Percentiles rank a stretch among this genome's conserved stretches.
Conservation (phyloP, 768 basidiomycete species). For the Suillus ampliporus region DNA sequence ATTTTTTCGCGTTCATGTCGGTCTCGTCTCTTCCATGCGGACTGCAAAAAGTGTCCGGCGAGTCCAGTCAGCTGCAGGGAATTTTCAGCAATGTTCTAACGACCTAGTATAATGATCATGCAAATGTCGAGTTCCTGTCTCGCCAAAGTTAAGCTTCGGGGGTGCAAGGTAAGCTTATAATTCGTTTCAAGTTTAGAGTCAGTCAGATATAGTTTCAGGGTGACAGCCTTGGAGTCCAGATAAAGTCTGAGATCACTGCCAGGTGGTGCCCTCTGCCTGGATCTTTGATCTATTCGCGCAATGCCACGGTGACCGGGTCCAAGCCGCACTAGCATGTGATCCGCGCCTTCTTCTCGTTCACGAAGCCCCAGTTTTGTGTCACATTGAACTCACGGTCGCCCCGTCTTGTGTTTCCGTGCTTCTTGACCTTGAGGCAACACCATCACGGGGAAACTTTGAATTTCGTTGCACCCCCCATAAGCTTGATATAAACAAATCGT, state of each 20-base stretch:
- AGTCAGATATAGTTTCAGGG: constrained; percentile 6
- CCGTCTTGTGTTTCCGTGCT: neutral
- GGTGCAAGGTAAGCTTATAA: neutral
- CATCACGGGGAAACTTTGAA: neutral
- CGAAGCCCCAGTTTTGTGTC: neutral
- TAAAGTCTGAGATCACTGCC: no score
- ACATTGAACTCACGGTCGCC: neutral
- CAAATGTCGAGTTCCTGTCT: no score
- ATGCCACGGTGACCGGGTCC: constrained; percentile 3
- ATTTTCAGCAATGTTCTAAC: neutral
- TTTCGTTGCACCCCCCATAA: neutral
- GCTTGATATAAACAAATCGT: neutral
- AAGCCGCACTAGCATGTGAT: neutral
- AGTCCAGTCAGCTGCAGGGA: neutral
- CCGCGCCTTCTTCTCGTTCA: constrained; percentile 1
- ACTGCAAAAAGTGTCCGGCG: neutral
- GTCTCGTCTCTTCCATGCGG: neutral
- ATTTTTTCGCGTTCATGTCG: neutral
- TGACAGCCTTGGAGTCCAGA: neutral
- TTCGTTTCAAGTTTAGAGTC: neutral
- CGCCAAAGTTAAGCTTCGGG: constrained; percentile 1
- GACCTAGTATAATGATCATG: no score
- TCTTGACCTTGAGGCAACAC: neutral
- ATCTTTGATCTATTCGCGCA: constrained; percentile 6
- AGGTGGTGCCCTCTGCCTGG: neutral